Evolutionary conservation across 2,329 filamentous ascomycete genomes (phyloP).

Genomic region (Plectosphaerella sp.): DNA sequence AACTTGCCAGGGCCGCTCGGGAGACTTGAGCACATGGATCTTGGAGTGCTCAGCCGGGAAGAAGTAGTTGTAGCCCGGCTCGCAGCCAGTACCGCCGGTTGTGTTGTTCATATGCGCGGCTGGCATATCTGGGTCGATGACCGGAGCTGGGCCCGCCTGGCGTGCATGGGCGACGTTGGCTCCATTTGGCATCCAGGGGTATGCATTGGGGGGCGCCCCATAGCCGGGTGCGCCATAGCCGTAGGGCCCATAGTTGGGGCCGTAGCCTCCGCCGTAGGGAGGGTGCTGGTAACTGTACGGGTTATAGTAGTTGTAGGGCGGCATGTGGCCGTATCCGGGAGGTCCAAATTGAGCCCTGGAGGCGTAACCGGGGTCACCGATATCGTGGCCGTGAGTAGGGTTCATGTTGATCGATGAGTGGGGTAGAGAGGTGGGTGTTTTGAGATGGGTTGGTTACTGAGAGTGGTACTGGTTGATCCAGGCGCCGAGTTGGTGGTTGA

Average conservation of each 20-base stretch:
- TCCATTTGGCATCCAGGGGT: slow-evolving; percentile 32
- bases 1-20: slow-evolving; percentile 49
- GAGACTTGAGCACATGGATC: slow-evolving; percentile 51
- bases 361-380: too few relatives aligned
- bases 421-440: background rate
- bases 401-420: background rate
- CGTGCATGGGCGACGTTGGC: slow-evolving; percentile 29
- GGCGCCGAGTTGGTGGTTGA: background rate
- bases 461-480: background rate
- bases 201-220: background rate
- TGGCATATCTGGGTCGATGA: slow-evolving; percentile 39
- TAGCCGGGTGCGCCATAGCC: background rate
- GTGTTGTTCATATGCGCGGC: slow-evolving; percentile 52
- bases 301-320: background rate
- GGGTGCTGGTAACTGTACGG: background rate
- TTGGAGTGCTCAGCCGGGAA: slow-evolving; percentile 55
- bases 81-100: slow-evolving; percentile 52
- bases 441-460: background rate
- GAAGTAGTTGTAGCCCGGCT: slow-evolving; percentile 61
- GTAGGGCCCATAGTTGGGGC: background rate
- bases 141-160: slow-evolving; percentile 35
- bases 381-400: background rate
- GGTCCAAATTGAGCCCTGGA: too few relatives aligned
- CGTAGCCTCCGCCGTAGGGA: background rate
- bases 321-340: too few relatives aligned